Evolutionary conservation across 2,329 filamentous ascomycete species (phyloP).

Genomic region (Talaromyces rugulosus): DNA sequence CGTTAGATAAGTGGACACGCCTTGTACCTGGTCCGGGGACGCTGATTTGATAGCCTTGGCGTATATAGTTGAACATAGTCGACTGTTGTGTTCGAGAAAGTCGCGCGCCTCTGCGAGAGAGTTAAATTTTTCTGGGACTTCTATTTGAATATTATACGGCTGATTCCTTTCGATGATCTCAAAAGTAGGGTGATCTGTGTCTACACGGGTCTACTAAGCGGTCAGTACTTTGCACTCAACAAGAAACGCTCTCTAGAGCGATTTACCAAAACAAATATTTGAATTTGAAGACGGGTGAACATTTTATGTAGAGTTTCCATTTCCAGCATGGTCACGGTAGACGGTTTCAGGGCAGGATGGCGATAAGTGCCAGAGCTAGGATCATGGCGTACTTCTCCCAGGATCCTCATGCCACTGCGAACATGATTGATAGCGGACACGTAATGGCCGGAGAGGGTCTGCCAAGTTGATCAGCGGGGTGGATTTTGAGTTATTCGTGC

Average conservation of each 20-base stretch:
- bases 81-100: constrained; percentile 1
- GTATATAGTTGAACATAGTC: not conserved
- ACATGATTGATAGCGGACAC: constrained; percentile 19
- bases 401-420: constrained; percentile 18
- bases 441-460: constrained; percentile 22
- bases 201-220: constrained; percentile 3
- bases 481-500: not conserved
- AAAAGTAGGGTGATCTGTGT: not conserved
- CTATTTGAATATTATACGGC: not conserved
- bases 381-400: constrained; percentile 15
- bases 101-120: constrained; percentile 9
- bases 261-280: constrained; percentile 6
- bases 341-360: constrained; percentile 15
- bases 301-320: constrained; percentile 8
- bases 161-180: not conserved
- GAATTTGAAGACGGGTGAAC: constrained; percentile 3
- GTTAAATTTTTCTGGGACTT: not conserved
- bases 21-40: not conserved
- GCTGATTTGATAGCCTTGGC: constrained; percentile 2
- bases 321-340: constrained; percentile 11
- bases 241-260: not conserved
- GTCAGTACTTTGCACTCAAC: not conserved
- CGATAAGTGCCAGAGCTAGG: constrained; percentile 1
- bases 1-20: constrained; percentile 4
- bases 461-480: not conserved